A percentile compares a stretch with the other conserved stretches of the same genome.
Conservation (phyloP, 148 eudicot species). For the Persicaria maculosa region DNA sequence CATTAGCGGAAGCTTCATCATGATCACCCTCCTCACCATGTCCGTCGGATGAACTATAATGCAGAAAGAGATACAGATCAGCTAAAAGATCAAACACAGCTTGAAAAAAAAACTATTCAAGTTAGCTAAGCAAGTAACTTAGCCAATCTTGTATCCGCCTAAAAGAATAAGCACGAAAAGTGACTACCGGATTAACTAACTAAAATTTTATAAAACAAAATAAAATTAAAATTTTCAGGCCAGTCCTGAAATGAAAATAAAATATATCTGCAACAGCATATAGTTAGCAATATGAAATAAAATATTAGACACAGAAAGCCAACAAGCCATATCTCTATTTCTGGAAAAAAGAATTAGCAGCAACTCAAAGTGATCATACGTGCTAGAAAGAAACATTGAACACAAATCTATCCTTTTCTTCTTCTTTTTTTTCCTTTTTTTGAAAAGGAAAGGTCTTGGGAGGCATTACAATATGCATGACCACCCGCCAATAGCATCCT, state of each 20-base stretch:
- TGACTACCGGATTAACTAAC: neutral
- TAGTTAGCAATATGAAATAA: too few relatives aligned
- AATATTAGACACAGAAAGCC: too few relatives aligned
- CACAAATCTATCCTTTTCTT: neutral
- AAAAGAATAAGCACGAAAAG: neutral
- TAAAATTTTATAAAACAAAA: neutral
- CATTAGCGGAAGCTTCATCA: slow-evolving; percentile 39
- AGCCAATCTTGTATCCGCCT: neutral
- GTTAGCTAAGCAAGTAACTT: neutral
- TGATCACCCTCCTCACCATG: slow-evolving; percentile 61
- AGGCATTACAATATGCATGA: too few relatives aligned
- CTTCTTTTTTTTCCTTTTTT: too few relatives aligned
- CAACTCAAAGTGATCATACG: neutral
- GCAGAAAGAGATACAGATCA: slow-evolving; percentile 2
- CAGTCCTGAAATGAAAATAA: neutral
- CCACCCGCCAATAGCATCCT: too few relatives aligned
- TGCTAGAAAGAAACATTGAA: slow-evolving; percentile 1
- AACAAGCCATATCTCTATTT: too few relatives aligned
- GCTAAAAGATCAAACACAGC: slow-evolving; percentile 3
- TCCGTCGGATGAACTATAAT: slow-evolving; percentile 66
- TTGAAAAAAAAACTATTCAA: neutral
- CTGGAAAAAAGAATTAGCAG: neutral
- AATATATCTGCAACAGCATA: too few relatives aligned
- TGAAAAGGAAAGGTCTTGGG: too few relatives aligned
- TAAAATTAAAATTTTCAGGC: neutral